Base-by-base conservation (phyloP, 805 yeast genomes). In the Torulaspora delbrueckii region DNA sequence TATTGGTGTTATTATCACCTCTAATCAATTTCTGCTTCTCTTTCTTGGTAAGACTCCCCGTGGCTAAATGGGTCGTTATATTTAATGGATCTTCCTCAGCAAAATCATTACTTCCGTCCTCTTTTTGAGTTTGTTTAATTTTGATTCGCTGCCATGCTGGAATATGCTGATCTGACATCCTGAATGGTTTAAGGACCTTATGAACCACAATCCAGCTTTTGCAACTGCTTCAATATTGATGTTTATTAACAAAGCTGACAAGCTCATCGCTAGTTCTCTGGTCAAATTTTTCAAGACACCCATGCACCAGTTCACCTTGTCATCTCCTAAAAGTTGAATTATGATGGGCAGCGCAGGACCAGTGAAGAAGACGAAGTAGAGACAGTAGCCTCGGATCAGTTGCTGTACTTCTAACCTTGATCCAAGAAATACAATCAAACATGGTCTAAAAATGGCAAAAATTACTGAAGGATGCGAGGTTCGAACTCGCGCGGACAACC, bases 401-500 rank as follows among this genome's bases (percentile, higher is more conserved):
- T 37, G 31, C 7, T 18, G 24, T 16, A 8, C n/a, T 26, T 37
- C 7, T 8, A 1, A 4, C 4, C 22, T 3, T 19, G 22, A 19
- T 19, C 16, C 12, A 8, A 5, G n/a, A 3, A 3, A 9, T 9
- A n/a, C 12, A 16, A 4, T 27, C 4, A 27, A 4, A 12, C 16
- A 7, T 19, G 8, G 3, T n/a, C 13, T 34, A 9, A 13, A 32
- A 45, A 31, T 24, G 30, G 5, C n/a, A 50, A 54, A 52, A 54
- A 58, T 48, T 44, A 42, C 45, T 62, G 67, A 57, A 56, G 65
- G 65, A 58, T 60, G 65, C 67, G 67, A 62, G 67, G 65, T 62
- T 62, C 67, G 67, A 62, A 62, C 67, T 62, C 67, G 67, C 65
- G 67, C 67, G 65, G 65, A 62, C 66, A 54, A 56, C 61, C 58